Evolutionary conservation across 805 yeast species (phyloP).

Genomic region (Saccharomycopsis sp.): DNA sequence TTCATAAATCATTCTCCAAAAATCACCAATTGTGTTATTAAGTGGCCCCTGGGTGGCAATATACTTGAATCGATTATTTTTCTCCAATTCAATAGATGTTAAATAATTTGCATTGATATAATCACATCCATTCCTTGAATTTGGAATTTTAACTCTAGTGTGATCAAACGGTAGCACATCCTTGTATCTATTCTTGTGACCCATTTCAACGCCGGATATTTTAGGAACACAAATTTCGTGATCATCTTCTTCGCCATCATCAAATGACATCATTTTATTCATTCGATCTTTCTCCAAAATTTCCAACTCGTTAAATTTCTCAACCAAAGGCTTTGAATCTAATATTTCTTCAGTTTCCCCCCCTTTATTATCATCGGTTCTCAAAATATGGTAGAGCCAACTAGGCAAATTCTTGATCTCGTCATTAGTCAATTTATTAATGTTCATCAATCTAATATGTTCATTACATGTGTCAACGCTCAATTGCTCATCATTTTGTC

Average conservation of each 20-base stretch:
- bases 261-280: conserved; percentile 30
- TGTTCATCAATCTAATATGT: conserved; percentile 18
- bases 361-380: background rate
- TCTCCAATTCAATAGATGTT: conserved; percentile 31
- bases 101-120: conserved; percentile 88
- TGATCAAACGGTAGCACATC: conserved; percentile 86
- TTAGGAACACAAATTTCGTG: too few relatives aligned
- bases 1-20: conserved; percentile 71
- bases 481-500: conserved; percentile 47
- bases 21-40: conserved; percentile 65
- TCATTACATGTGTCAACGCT: conserved; percentile 21
- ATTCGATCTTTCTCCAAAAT: conserved; percentile 61
- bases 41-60: conserved; percentile 93
- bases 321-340: conserved; percentile 25
- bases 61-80: conserved; percentile 33
- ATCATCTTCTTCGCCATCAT: conserved; percentile 12
- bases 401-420: conserved; percentile 35
- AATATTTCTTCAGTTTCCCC: background rate
- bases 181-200: conserved; percentile 77
- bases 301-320: conserved; percentile 62
- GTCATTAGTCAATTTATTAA: conserved; percentile 22
- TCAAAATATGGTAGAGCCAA: conserved; percentile 41
- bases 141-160: conserved; percentile 60
- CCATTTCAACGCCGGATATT: conserved; percentile 80
- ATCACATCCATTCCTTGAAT: conserved; percentile 33